Conservation (phyloP, 1,284 basidiomycete species). For the Cryptococcus deneoformans region DNA sequence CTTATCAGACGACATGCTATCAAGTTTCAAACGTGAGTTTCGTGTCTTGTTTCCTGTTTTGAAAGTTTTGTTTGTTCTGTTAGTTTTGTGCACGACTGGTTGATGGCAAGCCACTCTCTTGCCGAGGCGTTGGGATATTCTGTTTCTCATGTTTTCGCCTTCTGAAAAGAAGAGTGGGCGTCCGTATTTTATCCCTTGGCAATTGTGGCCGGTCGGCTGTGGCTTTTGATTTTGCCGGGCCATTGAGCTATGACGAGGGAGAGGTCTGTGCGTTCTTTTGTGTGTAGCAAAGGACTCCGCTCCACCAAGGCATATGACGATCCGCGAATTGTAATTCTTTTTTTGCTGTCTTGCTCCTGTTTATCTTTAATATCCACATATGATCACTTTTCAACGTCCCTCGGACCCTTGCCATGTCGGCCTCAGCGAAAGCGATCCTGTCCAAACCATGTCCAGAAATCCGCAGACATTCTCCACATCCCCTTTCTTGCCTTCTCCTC, state of each 20-base stretch:
- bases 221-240: background rate
- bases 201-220: background rate
- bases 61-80: background rate
- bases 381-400: background rate
- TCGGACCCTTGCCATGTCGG: constrained; percentile 6
- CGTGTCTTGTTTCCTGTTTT: background rate
- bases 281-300: background rate
- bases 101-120: no score
- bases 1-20: constrained; percentile 42
- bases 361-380: background rate
- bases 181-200: background rate
- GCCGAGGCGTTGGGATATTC: no score
- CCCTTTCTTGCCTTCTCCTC: constrained; percentile 16
- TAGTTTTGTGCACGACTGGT: background rate
- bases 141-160: background rate
- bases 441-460: background rate
- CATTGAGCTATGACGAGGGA: background rate
- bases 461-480: constrained; percentile 6
- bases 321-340: background rate
- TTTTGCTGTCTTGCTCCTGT: background rate
- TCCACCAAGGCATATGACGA: background rate
- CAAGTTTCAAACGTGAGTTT: constrained; percentile 47
- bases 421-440: background rate
- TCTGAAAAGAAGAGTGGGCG: no score
- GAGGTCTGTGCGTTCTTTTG: constrained; percentile 1